Evolutionary conservation across 2,329 filamentous ascomycete genomes (phyloP), one percentile per base, ranked within the genome.

Genomic region (Septoria petroselini): DNA sequence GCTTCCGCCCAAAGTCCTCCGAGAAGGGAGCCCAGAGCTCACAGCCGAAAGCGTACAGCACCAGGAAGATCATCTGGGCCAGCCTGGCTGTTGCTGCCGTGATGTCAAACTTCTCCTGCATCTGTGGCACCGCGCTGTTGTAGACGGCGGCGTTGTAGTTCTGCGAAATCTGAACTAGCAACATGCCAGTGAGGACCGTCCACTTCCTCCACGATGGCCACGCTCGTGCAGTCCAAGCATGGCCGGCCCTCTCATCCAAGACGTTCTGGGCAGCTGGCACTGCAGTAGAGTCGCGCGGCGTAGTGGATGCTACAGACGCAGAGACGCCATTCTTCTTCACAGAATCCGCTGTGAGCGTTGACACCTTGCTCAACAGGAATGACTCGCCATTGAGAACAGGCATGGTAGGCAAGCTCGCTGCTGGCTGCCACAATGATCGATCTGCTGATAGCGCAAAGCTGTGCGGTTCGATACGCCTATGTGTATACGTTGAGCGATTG

Each of bases 1-100:
- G 84, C 73, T 83, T 86, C 41, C 88, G 81, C 15, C 88, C 88
- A 41, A 91, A 75, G 62, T 93, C 88, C 66, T 94, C 88, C 38
- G 82, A 86, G 86, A 88, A 93, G 0, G 88, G 88, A 0, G 88
- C 88, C 88, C 88, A 93, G 0, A 91, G 76, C 68, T 93, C 88
- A 66, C 88, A 93, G 29, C 88, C 88, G 65, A 93, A 91, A 30
- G 87, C 88, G 66, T 94, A 93, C 2, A 83, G 69, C 42, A 93
- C 77, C 31, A 94, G 71, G 71, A 91, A 93, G 55, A 90, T 80
- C 71, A 86, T 84, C 52, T 86, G 85, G 65, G 88, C 88, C 49
- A 81, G 79, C 47, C 86, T 80, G 3, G 84, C 86, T 3, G 79
- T 81, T 66, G 88, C 85, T 21, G 73, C 72, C 54, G 82, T 85